Conservation (phyloP, 2,329 filamentous ascomycete genomes). For the Zymoseptoria pseudotritici region DNA sequence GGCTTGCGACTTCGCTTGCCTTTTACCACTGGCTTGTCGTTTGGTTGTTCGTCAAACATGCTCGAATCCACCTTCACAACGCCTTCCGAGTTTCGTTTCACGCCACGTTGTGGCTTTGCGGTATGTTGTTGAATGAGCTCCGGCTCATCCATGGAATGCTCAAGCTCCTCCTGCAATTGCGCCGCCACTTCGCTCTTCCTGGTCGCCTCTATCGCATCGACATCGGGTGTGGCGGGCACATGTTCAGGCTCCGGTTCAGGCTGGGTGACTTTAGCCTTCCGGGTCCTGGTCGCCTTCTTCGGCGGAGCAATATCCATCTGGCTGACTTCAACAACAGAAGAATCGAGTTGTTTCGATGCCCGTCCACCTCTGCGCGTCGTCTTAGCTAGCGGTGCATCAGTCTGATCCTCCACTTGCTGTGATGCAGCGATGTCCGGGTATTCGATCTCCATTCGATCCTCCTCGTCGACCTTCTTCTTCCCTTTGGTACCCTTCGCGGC, state of each 20-base stretch:
- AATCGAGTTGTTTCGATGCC: conserved; percentile 23
- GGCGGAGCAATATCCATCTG: conserved; percentile 17
- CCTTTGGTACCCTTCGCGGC: conserved; percentile 37
- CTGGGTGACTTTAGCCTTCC: conserved; percentile 25
- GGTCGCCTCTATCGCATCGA: conserved; percentile 7
- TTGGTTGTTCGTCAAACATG: conserved; percentile 14
- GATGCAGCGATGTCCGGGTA: conserved; percentile 15
- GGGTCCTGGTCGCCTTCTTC: conserved; percentile 24
- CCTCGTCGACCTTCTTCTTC: conserved; percentile 16
- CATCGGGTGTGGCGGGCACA: conserved; percentile 11
- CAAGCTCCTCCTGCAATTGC: conserved; percentile 28
- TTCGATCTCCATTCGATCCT: conserved; percentile 7
- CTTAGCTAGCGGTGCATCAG: conserved; percentile 12
- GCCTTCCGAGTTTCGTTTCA: conserved; percentile 35
- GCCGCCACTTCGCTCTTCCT: conserved; percentile 22
- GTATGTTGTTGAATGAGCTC: conserved; percentile 17
- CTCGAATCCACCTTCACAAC: conserved; percentile 21
- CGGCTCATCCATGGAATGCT: conserved; percentile 21
- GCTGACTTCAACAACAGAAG: conserved; percentile 23
- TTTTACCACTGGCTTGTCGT: conserved; percentile 25
- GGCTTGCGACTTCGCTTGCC: conserved; percentile 18
- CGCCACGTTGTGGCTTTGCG: conserved; percentile 23
- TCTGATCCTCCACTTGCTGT: conserved; percentile 11
- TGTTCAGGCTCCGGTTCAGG: conserved; percentile 18
- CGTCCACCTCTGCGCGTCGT: conserved; percentile 17